phyloP scores from a whole-genome alignment of 352 stramenopile species.

The Phytophthora podocarpi region DNA sequence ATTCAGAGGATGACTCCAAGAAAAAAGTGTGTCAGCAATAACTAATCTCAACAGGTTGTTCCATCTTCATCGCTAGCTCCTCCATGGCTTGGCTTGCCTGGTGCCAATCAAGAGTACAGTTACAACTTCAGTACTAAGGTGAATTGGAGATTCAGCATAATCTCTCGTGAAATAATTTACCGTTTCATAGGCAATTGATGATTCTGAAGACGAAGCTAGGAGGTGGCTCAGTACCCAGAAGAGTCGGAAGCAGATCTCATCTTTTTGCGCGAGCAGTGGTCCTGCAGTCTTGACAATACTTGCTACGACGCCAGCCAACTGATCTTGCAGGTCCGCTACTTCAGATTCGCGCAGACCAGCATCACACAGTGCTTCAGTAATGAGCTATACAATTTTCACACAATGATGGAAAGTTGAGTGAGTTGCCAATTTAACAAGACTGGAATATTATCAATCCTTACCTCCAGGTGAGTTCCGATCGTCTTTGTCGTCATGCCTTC shows the following conservation, averaged over 20 bases:
- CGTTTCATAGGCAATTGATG: constrained; percentile 57
- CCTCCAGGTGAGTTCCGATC: constrained; percentile 65
- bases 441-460: constrained; percentile 13
- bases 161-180: constrained; percentile 29
- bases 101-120: not conserved
- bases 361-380: constrained; percentile 78
- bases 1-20: too few species aligned
- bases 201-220: constrained; percentile 56
- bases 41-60: constrained; percentile 52
- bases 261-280: constrained; percentile 42
- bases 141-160: not conserved
- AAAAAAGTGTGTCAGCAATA: not conserved
- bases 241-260: constrained; percentile 67
- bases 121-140: not conserved
- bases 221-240: constrained; percentile 86
- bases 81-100: constrained; percentile 49
- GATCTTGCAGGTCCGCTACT: constrained; percentile 68
- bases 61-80: constrained; percentile 37
- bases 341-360: constrained; percentile 74
- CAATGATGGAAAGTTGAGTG: not conserved
- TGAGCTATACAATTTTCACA: constrained; percentile 39
- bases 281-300: constrained; percentile 68
- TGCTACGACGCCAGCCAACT: constrained; percentile 61
- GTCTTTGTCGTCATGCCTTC: constrained; percentile 72
- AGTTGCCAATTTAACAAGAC: not conserved